These are phyloP conservation scores for Cucumis hystrix DNA, from an alignment of 306 rosid species.

Conservation along the genomic window DNA sequence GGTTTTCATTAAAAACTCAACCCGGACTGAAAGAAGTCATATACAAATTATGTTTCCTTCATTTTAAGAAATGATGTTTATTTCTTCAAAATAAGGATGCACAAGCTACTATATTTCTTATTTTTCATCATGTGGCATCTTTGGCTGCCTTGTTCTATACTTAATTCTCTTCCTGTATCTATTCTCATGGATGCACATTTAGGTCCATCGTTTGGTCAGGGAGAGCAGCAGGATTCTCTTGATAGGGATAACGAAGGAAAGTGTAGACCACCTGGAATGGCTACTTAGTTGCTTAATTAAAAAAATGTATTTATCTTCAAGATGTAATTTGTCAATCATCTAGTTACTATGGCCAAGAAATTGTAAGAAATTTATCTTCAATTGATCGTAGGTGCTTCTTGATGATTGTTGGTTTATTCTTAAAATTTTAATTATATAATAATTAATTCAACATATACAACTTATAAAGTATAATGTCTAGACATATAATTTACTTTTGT, in stretches of 20 bases:
- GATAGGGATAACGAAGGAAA: constrained; percentile 77
- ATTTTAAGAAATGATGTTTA: not conserved
- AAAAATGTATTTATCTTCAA: not conserved
- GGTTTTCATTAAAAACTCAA: not conserved
- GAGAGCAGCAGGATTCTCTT: constrained; percentile 74
- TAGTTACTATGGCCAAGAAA: not conserved
- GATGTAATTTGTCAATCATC: not conserved
- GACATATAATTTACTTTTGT: too few relatives aligned
- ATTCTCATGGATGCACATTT: constrained; percentile 5
- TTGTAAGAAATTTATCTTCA: not conserved
- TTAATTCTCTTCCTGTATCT: not conserved
- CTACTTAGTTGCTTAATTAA: constrained; percentile 24
- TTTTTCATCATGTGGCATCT: not conserved
- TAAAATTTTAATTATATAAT: too few relatives aligned
- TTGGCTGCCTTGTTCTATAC: not conserved
- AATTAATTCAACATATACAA: too few relatives aligned
- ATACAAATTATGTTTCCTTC: not conserved
- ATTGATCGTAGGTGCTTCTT: too few relatives aligned
- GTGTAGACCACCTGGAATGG: constrained; percentile 57
- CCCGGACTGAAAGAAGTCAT: not conserved
- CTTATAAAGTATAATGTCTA: too few relatives aligned
- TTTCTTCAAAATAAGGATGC: not conserved
- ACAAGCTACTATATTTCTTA: not conserved
- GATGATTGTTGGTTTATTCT: too few relatives aligned
- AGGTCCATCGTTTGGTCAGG: constrained; percentile 90